These are phyloP conservation scores for Flaveria ramosissima DNA, from an alignment of 129 eudicot species.

Conservation along the genomic window DNA sequence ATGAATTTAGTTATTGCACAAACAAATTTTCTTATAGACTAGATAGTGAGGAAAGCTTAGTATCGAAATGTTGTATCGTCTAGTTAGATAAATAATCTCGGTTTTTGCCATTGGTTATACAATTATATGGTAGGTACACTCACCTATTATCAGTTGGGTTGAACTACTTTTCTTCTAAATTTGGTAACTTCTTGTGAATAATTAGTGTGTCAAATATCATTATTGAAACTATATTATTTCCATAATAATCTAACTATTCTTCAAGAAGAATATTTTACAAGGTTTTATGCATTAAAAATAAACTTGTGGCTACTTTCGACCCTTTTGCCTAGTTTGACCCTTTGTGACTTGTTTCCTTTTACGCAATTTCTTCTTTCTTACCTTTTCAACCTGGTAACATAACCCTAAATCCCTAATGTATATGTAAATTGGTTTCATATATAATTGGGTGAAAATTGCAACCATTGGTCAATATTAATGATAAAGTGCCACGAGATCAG, in stretches of 20 bases:
- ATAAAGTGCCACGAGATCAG: slow-evolving; percentile 14
- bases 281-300: slow-evolving; percentile 4
- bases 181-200: not conserved
- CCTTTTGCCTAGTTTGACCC: not conserved
- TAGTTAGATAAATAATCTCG: not conserved
- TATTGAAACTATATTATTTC: slow-evolving; percentile 1
- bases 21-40: not conserved
- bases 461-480: not conserved
- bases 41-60: not conserved
- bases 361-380: not conserved
- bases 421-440: slow-evolving; percentile 9
- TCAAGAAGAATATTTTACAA: not conserved
- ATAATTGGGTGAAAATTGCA: not conserved
- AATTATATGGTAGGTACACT: not conserved
- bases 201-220: slow-evolving; percentile 6
- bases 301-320: not conserved
- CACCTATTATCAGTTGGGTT: not conserved
- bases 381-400: not conserved
- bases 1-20: not conserved
- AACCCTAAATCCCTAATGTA: not conserved
- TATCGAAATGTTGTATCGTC: not conserved
- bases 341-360: not conserved
- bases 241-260: not conserved
- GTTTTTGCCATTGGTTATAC: not conserved
- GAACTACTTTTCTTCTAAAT: slow-evolving; percentile 2